These are phyloP conservation scores for Murraya koenigii DNA, from an alignment of 345 rosid species.

Conservation along the genomic window DNA sequence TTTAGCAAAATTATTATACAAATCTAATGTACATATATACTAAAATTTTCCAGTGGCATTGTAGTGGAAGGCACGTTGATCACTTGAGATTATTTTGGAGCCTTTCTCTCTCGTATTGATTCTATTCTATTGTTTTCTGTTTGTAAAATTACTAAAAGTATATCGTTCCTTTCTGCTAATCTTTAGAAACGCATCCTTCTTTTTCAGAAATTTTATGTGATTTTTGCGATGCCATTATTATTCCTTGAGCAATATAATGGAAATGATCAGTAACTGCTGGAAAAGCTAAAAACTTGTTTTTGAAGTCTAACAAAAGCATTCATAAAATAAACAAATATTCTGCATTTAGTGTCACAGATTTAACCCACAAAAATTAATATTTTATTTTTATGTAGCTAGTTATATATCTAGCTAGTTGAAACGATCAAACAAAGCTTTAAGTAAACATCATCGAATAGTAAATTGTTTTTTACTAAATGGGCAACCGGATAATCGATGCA, in stretches of 20 bases:
- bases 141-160: not conserved
- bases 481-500: not conserved
- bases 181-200: not conserved
- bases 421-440: not conserved
- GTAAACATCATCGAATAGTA: not conserved
- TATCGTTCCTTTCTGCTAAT: not conserved
- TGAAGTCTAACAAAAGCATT: not conserved
- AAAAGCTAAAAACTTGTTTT: no score
- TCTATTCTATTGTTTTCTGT: not conserved
- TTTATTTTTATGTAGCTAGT: no score
- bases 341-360: no score
- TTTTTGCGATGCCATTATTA: not conserved
- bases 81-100: not conserved
- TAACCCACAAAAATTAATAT: no score
- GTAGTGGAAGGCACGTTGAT: conserved; percentile 10
- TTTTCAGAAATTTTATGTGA: not conserved
- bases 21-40: not conserved
- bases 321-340: no score
- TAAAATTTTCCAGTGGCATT: conserved; percentile 1
- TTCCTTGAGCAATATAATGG: not conserved
- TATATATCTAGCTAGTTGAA: no score
- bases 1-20: not conserved
- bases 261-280: no score
- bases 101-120: not conserved
- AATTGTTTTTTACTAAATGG: not conserved